Conservation (phyloP, 1,284 basidiomycete species). For the Cryptococcus deneoformans region DNA sequence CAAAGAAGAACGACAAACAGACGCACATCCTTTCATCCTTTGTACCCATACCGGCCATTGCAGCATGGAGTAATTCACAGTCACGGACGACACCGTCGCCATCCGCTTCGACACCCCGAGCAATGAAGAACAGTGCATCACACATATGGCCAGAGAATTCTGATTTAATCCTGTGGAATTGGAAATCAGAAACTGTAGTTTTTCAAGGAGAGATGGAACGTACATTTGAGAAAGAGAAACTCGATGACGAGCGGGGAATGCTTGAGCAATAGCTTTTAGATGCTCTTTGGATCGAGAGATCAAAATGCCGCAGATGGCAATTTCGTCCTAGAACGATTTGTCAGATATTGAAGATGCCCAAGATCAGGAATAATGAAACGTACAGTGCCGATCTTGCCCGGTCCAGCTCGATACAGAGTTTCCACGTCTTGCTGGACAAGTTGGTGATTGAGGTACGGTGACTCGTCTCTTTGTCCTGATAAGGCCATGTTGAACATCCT, state of each 20-base stretch:
- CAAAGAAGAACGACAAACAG: neutral
- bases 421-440: conserved; percentile 48
- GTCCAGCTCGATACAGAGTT: conserved; percentile 44
- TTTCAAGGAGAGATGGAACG: conserved; percentile 7
- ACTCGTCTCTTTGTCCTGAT: conserved; percentile 46
- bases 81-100: conserved; percentile 47
- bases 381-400: conserved; percentile 49
- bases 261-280: conserved; percentile 43
- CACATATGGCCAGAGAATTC: conserved; percentile 52
- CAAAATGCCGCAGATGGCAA: conserved; percentile 48
- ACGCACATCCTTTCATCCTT: conserved; percentile 48
- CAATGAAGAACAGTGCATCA: conserved; percentile 43
- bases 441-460: conserved; percentile 43
- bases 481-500: conserved; percentile 50
- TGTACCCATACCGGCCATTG: conserved; percentile 49
- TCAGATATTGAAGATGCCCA: neutral
- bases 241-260: conserved; percentile 40
- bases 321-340: conserved; percentile 40
- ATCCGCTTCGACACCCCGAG: conserved; percentile 39
- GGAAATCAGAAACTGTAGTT: too few species aligned
- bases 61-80: conserved; percentile 39
- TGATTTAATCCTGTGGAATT: conserved; percentile 30
- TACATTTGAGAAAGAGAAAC: conserved; percentile 34
- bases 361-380: conserved; percentile 9
- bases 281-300: conserved; percentile 45